Evolutionary conservation across 1,284 basidiomycete genomes (phyloP).

Genomic region (Cutaneotrichosporon sp.): DNA sequence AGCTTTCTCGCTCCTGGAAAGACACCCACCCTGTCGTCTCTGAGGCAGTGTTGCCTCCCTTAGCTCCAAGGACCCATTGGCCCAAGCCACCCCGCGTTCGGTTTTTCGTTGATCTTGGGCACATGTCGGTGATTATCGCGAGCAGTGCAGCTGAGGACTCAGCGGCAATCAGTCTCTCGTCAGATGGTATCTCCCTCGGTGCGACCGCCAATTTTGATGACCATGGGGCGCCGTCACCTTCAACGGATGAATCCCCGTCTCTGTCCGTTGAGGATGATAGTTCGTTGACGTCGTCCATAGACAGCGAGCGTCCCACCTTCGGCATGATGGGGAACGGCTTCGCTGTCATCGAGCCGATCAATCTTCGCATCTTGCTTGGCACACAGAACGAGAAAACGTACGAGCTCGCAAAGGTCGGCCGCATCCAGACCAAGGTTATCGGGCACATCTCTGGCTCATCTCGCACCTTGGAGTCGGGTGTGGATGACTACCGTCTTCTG

Average conservation of each 20-base stretch:
- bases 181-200: slow-evolving; percentile 33
- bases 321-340: slow-evolving; percentile 1
- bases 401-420: slow-evolving; percentile 37
- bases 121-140: slow-evolving; percentile 33
- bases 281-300: background rate
- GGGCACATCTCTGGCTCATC: slow-evolving; percentile 34
- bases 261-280: slow-evolving; percentile 21
- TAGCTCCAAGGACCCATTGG: background rate
- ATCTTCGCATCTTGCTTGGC: slow-evolving; percentile 35
- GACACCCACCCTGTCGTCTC: slow-evolving; percentile 16
- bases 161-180: slow-evolving; percentile 37
- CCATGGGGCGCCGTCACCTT: background rate
- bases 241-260: background rate
- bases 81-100: slow-evolving; percentile 33
- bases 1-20: slow-evolving; percentile 33
- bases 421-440: slow-evolving; percentile 26
- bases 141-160: slow-evolving; percentile 35
- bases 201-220: background rate
- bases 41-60: background rate
- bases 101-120: slow-evolving; percentile 40
- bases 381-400: slow-evolving; percentile 30
- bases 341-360: slow-evolving; percentile 36
- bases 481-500: slow-evolving; percentile 32
- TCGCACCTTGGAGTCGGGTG: slow-evolving; percentile 14
- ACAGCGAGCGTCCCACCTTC: background rate